A percentile compares a stretch with the other conserved stretches of the same genome.
phyloP scores from a whole-genome alignment of 2,329 filamentous ascomycete genomes.

The Beauveria rudraprayagi region DNA sequence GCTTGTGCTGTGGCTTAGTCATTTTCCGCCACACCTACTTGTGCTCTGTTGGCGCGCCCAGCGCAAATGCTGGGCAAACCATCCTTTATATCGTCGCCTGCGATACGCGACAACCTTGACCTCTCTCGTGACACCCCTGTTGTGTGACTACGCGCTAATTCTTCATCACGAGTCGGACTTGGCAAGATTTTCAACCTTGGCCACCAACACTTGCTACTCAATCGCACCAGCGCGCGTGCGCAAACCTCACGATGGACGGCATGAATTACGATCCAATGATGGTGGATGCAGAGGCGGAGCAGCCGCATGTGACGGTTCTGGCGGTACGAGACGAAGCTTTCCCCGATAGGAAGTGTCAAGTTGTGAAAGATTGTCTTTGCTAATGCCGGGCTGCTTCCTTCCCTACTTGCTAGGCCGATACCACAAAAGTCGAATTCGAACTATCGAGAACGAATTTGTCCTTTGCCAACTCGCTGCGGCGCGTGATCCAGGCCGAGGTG shows the following conservation, averaged over 20 bases:
- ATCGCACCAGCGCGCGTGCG: constrained; percentile 4
- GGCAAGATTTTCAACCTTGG: not conserved
- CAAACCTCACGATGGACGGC: constrained; percentile 27
- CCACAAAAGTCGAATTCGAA: constrained; percentile 80
- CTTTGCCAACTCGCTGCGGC: constrained; percentile 87
- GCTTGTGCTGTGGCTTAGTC: constrained; percentile 10
- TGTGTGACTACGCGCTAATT: not conserved
- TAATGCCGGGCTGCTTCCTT: constrained; percentile 8
- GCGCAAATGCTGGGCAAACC: not conserved
- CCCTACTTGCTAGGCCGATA: constrained; percentile 55
- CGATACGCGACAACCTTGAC: not conserved
- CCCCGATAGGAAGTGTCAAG: not conserved
- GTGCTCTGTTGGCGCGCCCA: not conserved
- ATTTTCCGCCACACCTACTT: not conserved
- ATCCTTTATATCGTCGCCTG: not conserved
- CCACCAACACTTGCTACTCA: not conserved
- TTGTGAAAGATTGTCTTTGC: not conserved
- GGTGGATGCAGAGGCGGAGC: constrained; percentile 49
- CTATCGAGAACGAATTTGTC: constrained; percentile 82
- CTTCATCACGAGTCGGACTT: not conserved
- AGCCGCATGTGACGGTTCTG: constrained; percentile 52
- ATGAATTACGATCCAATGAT: constrained; percentile 56
- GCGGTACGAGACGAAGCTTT: constrained; percentile 35
- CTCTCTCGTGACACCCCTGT: not conserved
- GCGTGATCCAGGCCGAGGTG: constrained; percentile 86